Evolutionary conservation across 1,284 basidiomycete species (phyloP), one percentile per base, ranked within the genome.

Genomic region (Filobasidium uniguttulatum): DNA sequence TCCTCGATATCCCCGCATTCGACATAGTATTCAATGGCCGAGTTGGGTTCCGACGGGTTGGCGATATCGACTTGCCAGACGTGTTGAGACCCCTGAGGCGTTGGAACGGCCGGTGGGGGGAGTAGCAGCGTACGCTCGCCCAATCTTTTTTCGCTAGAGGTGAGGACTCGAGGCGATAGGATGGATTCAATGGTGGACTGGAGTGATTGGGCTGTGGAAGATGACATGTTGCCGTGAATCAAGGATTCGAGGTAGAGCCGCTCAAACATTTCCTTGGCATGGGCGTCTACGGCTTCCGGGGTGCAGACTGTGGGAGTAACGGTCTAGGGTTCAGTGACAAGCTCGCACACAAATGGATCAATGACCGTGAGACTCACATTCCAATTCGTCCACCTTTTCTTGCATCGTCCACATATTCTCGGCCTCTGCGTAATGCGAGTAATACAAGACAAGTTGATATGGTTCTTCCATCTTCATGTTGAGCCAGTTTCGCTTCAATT

Each of bases 381-480:
- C 71, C 20, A 98, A 69, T 62, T 85, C 87, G 12, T 71, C 70
- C n/a, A 97, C 70, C 60, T 81, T 83, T 63, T 96, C 88, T 44
- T 81, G 73, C 20, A 84, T 67, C 0, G 83, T 85, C 84, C 86
- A 97, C 55, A 80, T 77, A 31, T 71, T 72, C 54, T 85, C 78
- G 0, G 81, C 73, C 37, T 86, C 71, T 17, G 85, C 67, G 66
- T 90, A 83, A 17, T 77, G 76, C 20, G 75, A 73, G 65, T 82
- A 90, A 67, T 85, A 87, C 58, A 83, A 80, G 3, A 85, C 83
- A 25, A 96, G 74, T 19, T 77, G 73, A 67, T 85, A 90, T 1
- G 88, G 84, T 64, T 90, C 84, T 23, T 79, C 79, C 55, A 96
- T 75, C 66, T 80, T 81, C 68, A 90, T 89, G 70, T 97, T 98